These are phyloP conservation scores for Camillea tinctor DNA, from an alignment of 2,329 filamentous ascomycete genomes.

Conservation along the genomic window DNA sequence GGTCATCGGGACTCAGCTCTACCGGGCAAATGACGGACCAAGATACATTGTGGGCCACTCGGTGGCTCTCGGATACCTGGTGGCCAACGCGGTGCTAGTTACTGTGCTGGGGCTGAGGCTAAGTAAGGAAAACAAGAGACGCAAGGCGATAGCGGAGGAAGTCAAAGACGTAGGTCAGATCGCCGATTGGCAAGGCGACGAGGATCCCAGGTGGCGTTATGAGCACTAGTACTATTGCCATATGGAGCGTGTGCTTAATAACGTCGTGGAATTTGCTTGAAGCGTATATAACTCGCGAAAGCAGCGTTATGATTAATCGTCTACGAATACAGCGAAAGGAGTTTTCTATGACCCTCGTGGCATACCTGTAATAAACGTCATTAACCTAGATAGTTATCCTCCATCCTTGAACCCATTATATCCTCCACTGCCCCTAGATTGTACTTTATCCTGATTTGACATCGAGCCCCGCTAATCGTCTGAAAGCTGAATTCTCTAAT, in stretches of 20 bases:
- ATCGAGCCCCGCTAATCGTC: slow-evolving; percentile 22
- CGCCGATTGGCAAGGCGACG: slow-evolving; percentile 59
- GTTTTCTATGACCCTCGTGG: background rate
- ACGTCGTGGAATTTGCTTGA: background rate
- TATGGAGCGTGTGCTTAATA: background rate
- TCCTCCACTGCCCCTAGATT: background rate
- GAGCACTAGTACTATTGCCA: slow-evolving; percentile 42
- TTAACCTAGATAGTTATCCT: background rate
- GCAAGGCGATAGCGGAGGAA: slow-evolving; percentile 43
- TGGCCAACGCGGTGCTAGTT: slow-evolving; percentile 56
- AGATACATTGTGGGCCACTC: slow-evolving; percentile 66
- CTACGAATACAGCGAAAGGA: background rate
- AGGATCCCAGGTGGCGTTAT: slow-evolving; percentile 66
- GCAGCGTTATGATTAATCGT: background rate
- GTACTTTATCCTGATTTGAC: slow-evolving; percentile 6
- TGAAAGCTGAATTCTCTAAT: slow-evolving; percentile 30
- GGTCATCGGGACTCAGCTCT: slow-evolving; percentile 68
- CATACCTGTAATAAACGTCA: background rate
- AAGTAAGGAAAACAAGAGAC: slow-evolving; percentile 55
- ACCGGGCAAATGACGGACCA: slow-evolving; percentile 59
- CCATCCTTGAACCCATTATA: background rate
- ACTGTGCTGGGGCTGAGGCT: slow-evolving; percentile 52
- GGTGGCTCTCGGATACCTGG: slow-evolving; percentile 63
- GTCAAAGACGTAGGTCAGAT: slow-evolving; percentile 49
- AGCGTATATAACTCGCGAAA: background rate